Evolutionary conservation across 108 stramenopile genomes (phyloP).

Genomic region (Schizochytrium sp.): DNA sequence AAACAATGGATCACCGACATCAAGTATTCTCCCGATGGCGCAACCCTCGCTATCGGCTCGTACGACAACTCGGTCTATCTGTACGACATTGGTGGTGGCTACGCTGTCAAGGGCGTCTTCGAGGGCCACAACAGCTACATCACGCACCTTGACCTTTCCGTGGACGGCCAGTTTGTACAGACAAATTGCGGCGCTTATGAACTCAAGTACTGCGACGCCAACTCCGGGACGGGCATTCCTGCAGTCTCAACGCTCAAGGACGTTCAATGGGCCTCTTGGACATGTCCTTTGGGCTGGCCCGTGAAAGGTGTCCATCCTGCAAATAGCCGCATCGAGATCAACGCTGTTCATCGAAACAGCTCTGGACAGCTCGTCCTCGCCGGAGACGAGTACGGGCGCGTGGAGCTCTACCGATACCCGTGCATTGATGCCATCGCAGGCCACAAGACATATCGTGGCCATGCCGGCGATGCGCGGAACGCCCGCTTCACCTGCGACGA

Average conservation of each 20-base stretch:
- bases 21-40: conserved; percentile 38
- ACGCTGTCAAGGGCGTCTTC: conserved; percentile 33
- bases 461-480: conserved; percentile 22
- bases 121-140: conserved; percentile 37
- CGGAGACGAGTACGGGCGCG: conserved; percentile 35
- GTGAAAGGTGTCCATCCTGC: conserved; percentile 31
- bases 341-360: conserved; percentile 18
- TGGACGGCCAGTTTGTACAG: conserved; percentile 39
- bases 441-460: conserved; percentile 12
- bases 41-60: conserved; percentile 38
- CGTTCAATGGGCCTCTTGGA: conserved; percentile 38
- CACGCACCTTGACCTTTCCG: conserved; percentile 42
- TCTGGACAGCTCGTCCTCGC: conserved; percentile 28
- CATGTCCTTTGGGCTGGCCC: conserved; percentile 37
- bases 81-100: conserved; percentile 32
- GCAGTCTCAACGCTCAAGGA: conserved; percentile 37
- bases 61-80: conserved; percentile 43
- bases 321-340: not conserved
- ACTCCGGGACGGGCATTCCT: conserved; percentile 31
- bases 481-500: conserved; percentile 20
- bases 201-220: conserved; percentile 40
- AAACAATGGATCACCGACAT: conserved; percentile 39
- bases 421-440: not conserved
- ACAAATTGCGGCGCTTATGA: conserved; percentile 34
- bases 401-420: conserved; percentile 31